Conservation (phyloP, 148 eudicot genomes). For the Oxyria digyna region DNA sequence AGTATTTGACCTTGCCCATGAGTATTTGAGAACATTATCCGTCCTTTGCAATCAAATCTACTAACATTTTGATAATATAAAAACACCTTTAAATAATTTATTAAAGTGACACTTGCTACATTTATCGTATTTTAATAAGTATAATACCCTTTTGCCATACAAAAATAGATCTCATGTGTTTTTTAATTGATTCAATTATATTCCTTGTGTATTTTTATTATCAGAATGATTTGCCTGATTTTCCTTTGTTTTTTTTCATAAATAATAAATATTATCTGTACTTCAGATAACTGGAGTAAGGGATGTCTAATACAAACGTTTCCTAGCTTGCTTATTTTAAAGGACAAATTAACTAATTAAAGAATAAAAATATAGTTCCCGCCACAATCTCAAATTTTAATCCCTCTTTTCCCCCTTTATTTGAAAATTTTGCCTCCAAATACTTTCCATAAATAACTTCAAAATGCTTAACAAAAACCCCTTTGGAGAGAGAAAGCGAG, state of each 20-base stretch:
- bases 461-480: not conserved
- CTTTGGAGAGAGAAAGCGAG: not conserved
- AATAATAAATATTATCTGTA: no score
- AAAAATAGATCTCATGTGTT: not conserved
- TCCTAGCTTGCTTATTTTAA: no score
- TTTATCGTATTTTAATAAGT: not conserved
- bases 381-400: not conserved
- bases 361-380: no score
- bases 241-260: not conserved
- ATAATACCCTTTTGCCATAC: not conserved
- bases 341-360: no score
- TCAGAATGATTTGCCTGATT: not conserved
- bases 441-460: not conserved
- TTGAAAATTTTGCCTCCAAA: conserved; percentile 1
- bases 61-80: not conserved
- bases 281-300: no score
- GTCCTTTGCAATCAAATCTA: not conserved
- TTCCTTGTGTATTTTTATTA: not conserved
- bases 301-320: no score
- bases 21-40: not conserved
- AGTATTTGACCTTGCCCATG: not conserved
- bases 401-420: not conserved
- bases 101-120: not conserved
- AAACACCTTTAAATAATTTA: not conserved
- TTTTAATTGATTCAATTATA: not conserved